A percentile compares a stretch with the other conserved stretches of the same genome.
phyloP scores from a whole-genome alignment of 305 asterid species.

The Salvia sclarea region DNA sequence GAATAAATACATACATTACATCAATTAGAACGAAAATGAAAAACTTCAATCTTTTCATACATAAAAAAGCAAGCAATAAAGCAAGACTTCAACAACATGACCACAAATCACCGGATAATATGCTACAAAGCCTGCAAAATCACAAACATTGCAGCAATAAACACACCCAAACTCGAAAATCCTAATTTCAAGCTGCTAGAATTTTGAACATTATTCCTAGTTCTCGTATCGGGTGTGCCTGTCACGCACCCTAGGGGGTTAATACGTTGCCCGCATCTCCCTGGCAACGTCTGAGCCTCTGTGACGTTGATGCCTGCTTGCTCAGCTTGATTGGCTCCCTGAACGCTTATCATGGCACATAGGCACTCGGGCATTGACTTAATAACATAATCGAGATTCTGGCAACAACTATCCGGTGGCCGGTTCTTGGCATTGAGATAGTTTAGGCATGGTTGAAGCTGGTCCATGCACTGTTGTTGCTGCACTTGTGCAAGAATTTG shows the following conservation, averaged over 20 bases:
- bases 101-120: background rate
- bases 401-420: conserved; percentile 61
- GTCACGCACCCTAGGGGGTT: conserved; percentile 65
- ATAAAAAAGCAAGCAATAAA: background rate
- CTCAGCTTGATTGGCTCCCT: conserved; percentile 58
- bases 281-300: conserved; percentile 60
- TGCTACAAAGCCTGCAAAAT: conserved; percentile 25
- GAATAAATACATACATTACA: background rate
- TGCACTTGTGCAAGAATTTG: conserved; percentile 43
- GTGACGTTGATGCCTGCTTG: conserved; percentile 53
- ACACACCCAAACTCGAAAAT: conserved; percentile 19
- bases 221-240: conserved; percentile 49
- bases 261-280: conserved; percentile 60
- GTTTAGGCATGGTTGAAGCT: conserved; percentile 54
- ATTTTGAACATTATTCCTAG: conserved; percentile 32
- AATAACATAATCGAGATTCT: conserved; percentile 46
- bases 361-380: conserved; percentile 61
- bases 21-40: background rate
- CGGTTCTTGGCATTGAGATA: conserved; percentile 43
- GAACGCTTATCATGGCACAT: conserved; percentile 53
- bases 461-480: conserved; percentile 45
- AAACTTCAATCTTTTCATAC: background rate
- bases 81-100: background rate
- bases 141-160: conserved; percentile 28
- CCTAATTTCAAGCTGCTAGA: conserved; percentile 23